Conservation (phyloP, 2,329 filamentous ascomycete species). For the Hirsutella minnesotensis region DNA sequence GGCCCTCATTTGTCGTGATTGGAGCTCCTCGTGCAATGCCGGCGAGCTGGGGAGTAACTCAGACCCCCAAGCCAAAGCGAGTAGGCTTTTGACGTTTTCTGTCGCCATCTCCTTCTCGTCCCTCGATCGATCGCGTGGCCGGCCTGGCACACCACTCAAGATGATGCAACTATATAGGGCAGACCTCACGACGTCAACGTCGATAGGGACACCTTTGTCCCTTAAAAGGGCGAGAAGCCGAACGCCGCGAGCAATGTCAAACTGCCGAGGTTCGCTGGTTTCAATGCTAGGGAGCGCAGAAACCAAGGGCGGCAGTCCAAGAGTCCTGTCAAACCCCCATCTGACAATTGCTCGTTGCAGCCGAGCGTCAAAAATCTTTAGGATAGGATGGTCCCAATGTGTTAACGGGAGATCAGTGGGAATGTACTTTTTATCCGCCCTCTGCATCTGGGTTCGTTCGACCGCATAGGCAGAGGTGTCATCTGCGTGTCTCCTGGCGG, state of each 20-base stretch:
- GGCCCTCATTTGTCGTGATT: slow-evolving; percentile 16
- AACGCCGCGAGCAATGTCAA: slow-evolving; percentile 24
- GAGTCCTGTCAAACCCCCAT: slow-evolving; percentile 31
- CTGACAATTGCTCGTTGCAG: slow-evolving; percentile 29
- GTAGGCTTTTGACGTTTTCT: slow-evolving; percentile 16
- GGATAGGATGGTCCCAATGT: slow-evolving; percentile 33
- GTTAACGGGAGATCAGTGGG: slow-evolving; percentile 27
- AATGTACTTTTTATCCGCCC: slow-evolving; percentile 12
- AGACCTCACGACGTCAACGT: slow-evolving; percentile 17
- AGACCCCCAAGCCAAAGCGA: slow-evolving; percentile 23
- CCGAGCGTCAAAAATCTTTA: slow-evolving; percentile 28
- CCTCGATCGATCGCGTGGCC: slow-evolving; percentile 15
- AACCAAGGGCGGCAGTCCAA: slow-evolving; percentile 12
- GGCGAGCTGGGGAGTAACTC: slow-evolving; percentile 14
- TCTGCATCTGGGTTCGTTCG: neutral
- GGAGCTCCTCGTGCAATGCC: slow-evolving; percentile 14
- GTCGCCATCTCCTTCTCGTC: slow-evolving; percentile 18
- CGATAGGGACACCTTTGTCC: slow-evolving; percentile 22
- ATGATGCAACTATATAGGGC: slow-evolving; percentile 17
- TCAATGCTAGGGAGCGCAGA: slow-evolving; percentile 5
- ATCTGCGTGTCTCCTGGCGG: no score
- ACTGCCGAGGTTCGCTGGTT: slow-evolving; percentile 9
- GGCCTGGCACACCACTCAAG: slow-evolving; percentile 15
- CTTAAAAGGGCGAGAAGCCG: slow-evolving; percentile 21
- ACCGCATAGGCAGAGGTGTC: no score